These are phyloP conservation scores for Rhododendron griersonianum DNA, from an alignment of 148 eudicot species.

Conservation along the genomic window DNA sequence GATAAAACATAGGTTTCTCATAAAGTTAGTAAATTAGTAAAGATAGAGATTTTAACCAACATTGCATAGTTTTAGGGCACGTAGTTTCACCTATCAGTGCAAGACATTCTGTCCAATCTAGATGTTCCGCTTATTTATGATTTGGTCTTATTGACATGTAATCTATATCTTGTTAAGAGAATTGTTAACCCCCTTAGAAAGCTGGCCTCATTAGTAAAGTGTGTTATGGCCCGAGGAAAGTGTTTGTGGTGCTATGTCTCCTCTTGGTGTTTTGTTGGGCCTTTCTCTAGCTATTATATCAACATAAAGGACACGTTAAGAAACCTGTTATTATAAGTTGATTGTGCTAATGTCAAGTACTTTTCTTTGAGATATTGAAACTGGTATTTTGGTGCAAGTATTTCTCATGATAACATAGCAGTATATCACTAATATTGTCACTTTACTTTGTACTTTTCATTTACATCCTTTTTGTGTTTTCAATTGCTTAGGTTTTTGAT, in stretches of 20 bases:
- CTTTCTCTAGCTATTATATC: not conserved
- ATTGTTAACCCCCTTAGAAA: not conserved
- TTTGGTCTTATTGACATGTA: not conserved
- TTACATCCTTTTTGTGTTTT: not conserved
- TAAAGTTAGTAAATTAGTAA: not conserved
- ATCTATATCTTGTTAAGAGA: not conserved
- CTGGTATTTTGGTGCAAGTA: not conserved
- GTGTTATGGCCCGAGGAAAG: not conserved
- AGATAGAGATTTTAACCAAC: not conserved
- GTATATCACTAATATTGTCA: not conserved
- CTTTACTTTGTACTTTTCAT: not conserved
- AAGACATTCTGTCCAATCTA: not conserved
- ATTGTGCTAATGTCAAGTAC: not conserved
- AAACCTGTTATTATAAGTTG: not conserved
- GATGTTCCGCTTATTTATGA: not conserved
- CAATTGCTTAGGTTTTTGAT: not conserved
- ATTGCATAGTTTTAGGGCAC: not conserved
- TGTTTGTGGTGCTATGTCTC: not conserved
- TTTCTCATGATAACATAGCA: not conserved
- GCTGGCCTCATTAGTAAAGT: not conserved
- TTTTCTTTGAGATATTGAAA: not conserved
- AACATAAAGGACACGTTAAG: not conserved
- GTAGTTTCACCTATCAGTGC: not conserved
- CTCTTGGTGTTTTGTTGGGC: not conserved
- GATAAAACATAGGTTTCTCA: not conserved